Percentiles rank a stretch among this genome's conserved stretches.
phyloP scores from a whole-genome alignment of 1,284 basidiomycete genomes.

The Coriolopsis trogii region DNA sequence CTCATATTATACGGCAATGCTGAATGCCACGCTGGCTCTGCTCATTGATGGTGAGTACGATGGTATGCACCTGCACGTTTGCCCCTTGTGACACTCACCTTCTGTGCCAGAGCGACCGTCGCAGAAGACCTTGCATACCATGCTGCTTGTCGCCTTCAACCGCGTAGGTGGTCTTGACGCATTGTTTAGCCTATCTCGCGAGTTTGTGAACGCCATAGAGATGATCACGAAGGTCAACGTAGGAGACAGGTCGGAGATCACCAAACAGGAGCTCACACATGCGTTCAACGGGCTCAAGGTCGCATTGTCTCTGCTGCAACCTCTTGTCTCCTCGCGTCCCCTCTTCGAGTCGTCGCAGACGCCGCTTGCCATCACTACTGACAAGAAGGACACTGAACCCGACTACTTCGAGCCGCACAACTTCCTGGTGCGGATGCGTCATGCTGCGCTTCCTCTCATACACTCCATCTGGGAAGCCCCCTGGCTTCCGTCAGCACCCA shows the following conservation, averaged over 20 bases:
- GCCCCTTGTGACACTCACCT: background rate
- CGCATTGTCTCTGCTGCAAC: slow-evolving; percentile 76
- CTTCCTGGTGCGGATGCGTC: slow-evolving; percentile 83
- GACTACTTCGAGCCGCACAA: slow-evolving; percentile 86
- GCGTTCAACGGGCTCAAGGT: slow-evolving; percentile 85
- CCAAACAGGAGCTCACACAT: slow-evolving; percentile 69
- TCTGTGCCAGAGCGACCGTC: slow-evolving; percentile 64
- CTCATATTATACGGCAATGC: slow-evolving; percentile 77
- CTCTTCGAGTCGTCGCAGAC: slow-evolving; percentile 90
- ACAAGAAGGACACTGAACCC: slow-evolving; percentile 75
- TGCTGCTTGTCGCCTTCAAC: slow-evolving; percentile 79
- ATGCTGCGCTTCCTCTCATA: slow-evolving; percentile 71
- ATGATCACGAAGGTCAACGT: slow-evolving; percentile 47
- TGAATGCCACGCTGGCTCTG: slow-evolving; percentile 73
- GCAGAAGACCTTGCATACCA: slow-evolving; percentile 80
- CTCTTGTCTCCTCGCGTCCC: slow-evolving; percentile 79
- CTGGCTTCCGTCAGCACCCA: slow-evolving; percentile 81
- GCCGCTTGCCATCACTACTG: slow-evolving; percentile 67
- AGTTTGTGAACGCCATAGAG: slow-evolving; percentile 62
- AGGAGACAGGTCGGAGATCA: slow-evolving; percentile 58
- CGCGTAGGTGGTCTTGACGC: slow-evolving; percentile 74
- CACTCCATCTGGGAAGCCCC: slow-evolving; percentile 79
- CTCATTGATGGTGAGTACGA: slow-evolving; percentile 78
- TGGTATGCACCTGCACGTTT: no score
- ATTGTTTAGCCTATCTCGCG: slow-evolving; percentile 63